A percentile compares a stretch with the other conserved stretches of the same genome.
Conservation (phyloP, 2,329 filamentous ascomycete genomes). For the Graphilbum fragrans region DNA sequence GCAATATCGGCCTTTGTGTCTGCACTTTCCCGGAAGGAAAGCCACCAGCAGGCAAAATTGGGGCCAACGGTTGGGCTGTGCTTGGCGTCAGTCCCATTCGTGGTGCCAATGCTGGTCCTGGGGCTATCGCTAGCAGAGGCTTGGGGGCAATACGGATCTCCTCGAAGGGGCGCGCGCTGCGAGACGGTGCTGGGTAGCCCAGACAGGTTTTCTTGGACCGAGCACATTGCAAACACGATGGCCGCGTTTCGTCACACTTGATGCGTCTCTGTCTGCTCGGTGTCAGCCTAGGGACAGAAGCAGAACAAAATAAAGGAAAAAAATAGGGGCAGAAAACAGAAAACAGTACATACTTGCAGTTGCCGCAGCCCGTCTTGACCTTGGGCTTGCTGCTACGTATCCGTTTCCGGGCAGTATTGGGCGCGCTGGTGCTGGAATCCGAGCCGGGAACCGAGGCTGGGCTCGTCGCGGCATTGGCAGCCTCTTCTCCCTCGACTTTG, state of each 20-base stretch:
- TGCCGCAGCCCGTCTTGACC: constrained; percentile 54
- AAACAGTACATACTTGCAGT: constrained; percentile 48
- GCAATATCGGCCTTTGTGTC: too few species aligned
- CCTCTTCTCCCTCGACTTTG: not conserved
- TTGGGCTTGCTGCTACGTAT: constrained; percentile 44
- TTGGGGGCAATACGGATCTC: constrained; percentile 38
- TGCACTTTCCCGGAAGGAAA: too few species aligned
- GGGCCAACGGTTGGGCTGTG: constrained; percentile 14
- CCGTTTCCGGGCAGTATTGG: constrained; percentile 20
- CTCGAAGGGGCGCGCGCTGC: constrained; percentile 31
- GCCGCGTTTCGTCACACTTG: constrained; percentile 54
- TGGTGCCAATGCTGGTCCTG: constrained; percentile 7
- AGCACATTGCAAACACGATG: constrained; percentile 47
- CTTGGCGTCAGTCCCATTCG: not conserved
- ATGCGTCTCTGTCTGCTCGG: constrained; percentile 41
- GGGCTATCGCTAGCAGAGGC: constrained; percentile 18
- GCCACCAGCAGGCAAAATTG: too few species aligned
- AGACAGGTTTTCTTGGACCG: constrained; percentile 45
- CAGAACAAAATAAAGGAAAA: constrained; percentile 3
- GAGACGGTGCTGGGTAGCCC: constrained; percentile 48
- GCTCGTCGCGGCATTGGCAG: too few species aligned
- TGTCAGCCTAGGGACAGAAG: constrained; percentile 7
- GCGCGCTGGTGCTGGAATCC: not conserved
- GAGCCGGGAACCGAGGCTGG: not conserved
- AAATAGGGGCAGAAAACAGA: constrained; percentile 3